Evolutionary conservation across 2,329 filamentous ascomycete genomes (phyloP).

Genomic region (Xylariomycetidae sp.): DNA sequence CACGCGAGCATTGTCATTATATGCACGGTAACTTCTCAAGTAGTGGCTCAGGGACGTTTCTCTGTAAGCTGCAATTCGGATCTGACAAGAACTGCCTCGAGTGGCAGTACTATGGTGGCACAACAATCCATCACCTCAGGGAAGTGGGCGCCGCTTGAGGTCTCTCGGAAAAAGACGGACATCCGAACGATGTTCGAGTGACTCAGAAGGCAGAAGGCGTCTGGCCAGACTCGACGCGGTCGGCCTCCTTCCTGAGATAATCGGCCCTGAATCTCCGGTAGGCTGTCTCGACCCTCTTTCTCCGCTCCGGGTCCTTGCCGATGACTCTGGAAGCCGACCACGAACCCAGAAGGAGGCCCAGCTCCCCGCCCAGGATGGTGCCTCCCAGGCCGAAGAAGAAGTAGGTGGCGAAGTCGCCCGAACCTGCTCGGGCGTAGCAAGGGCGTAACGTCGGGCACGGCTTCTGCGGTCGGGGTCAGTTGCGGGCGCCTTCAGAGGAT

Average conservation of each 20-base stretch:
- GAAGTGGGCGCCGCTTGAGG: too few relatives aligned
- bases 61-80: too few relatives aligned
- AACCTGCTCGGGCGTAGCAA: conserved; percentile 49
- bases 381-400: conserved; percentile 57
- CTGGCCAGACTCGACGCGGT: conserved; percentile 43
- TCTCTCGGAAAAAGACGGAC: too few relatives aligned
- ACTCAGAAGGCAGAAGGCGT: too few relatives aligned
- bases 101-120: too few relatives aligned
- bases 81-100: too few relatives aligned
- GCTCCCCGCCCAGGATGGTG: conserved; percentile 58
- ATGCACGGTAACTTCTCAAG: too few relatives aligned
- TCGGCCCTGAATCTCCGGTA: conserved; percentile 59
- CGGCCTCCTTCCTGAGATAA: conserved; percentile 53
- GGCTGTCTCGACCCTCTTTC: conserved; percentile 54
- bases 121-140: too few relatives aligned
- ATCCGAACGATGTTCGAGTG: too few relatives aligned
- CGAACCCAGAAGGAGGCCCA: conserved; percentile 52
- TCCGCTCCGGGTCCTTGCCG: conserved; percentile 44
- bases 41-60: too few relatives aligned
- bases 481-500: not conserved
- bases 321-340: conserved; percentile 48
- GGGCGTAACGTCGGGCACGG: conserved; percentile 55
- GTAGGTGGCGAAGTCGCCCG: conserved; percentile 57
- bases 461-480: conserved; percentile 33
- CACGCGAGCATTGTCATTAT: too few relatives aligned